Conservation (phyloP, 129 eudicot genomes). For the Flaveria ramosissima region DNA sequence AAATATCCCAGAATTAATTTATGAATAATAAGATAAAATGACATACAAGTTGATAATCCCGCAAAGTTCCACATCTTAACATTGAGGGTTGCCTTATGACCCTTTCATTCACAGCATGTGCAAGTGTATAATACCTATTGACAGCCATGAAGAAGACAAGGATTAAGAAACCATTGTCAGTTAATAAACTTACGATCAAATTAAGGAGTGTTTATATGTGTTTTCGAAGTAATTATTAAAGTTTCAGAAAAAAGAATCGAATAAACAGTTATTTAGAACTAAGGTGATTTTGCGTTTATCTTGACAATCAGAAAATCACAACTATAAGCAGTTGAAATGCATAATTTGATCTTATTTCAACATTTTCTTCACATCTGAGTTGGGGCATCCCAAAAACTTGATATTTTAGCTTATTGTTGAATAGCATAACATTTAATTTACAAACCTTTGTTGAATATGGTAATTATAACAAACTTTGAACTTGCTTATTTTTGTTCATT, state of each 20-base stretch:
- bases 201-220: slow-evolving; percentile 3
- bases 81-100: slow-evolving; percentile 93
- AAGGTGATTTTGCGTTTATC: not conserved
- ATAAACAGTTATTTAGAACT: not conserved
- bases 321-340: not conserved
- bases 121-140: slow-evolving; percentile 86
- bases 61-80: slow-evolving; percentile 79
- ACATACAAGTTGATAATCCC: slow-evolving; percentile 97
- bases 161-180: not conserved
- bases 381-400: not conserved
- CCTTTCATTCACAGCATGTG: slow-evolving; percentile 95
- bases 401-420: slow-evolving; percentile 2
- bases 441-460: not conserved
- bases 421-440: not conserved
- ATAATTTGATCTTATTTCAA: not conserved
- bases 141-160: slow-evolving; percentile 18
- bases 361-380: not conserved
- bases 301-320: not conserved
- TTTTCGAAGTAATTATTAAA: not conserved
- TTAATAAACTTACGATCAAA: not conserved
- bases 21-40: slow-evolving; percentile 9
- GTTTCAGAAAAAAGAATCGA: not conserved
- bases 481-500: slow-evolving; percentile 1
- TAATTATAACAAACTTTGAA: slow-evolving; percentile 2
- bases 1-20: not conserved